Evolutionary conservation across 805 yeast genomes (phyloP), one percentile per base, ranked within the genome.

Genomic region (Metschnikowia baotianmanensis): DNA sequence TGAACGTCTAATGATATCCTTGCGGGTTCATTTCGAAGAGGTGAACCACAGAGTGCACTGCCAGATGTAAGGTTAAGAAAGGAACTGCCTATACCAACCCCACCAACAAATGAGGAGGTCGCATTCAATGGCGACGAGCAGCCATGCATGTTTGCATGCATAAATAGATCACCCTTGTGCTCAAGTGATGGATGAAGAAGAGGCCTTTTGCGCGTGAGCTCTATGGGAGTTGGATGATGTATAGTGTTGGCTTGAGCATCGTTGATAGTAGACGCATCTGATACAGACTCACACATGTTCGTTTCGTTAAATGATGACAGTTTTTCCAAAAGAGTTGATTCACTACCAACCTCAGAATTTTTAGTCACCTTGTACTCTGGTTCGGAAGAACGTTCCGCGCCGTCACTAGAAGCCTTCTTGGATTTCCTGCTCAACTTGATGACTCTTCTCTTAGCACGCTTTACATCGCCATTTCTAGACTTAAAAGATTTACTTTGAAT

Each of bases 401-500:
- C 23, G 10, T 9, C 17, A n/a, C 23, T 29, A 12, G 34, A 8
- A 13, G 30, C 33, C 7, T 16, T 24, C 19, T 29, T 22, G 30
- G 40, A 22, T n/a, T 33, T 37, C 38, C 31, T 44, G 24, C 50
- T 46, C 37, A 71, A 38, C 45, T 62, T 68, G 37, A 73, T 65
- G 13, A 55, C 59, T 51, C 78, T 55, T 56, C 78, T 57, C 53
- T 69, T 69, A 4, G 53, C 46, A 5, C 77, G 76, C 43, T 67
- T 67, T 22, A 50, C 43, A 34, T 51, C 54, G n/a, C 37, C 44
- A 27, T 50, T 52, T 12, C 48, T 52, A 24, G 54, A 48, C 57
- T 45, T 65, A 49, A 58, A 75, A 27, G 66, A 67, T 43, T 63
- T 65, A 5, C 71, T 53, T 55, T 76, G 81, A 42, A 76, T 74